Conservation (phyloP, 2,329 filamentous ascomycete genomes). For the Aspergillus calidoustus region DNA sequence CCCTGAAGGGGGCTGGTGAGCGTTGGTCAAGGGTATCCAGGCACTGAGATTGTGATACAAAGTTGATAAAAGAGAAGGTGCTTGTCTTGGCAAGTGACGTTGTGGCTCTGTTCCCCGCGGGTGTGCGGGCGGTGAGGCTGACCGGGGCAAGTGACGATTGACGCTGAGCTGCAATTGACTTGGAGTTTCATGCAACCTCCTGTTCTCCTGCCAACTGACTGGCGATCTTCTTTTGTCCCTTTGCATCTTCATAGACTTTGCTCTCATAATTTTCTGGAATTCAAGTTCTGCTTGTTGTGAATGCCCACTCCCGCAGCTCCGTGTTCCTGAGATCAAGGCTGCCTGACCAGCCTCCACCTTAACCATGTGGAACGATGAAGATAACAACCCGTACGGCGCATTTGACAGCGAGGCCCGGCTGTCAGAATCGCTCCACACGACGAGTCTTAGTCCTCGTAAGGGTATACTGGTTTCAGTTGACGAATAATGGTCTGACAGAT, state of each 20-base stretch:
- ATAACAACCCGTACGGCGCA: constrained; percentile 96
- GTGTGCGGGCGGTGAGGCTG: constrained; percentile 12
- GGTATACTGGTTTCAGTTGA: constrained; percentile 25
- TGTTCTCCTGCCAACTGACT: constrained; percentile 3
- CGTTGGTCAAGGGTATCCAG: background rate
- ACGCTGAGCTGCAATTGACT: background rate
- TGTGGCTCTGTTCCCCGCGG: constrained; percentile 9
- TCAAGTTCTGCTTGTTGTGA: background rate
- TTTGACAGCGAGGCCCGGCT: constrained; percentile 85
- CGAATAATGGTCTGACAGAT: background rate
- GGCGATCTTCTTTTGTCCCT: background rate
- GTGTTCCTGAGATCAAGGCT: constrained; percentile 23
- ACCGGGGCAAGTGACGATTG: constrained; percentile 1
- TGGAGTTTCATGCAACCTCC: constrained; percentile 9
- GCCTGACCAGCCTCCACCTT: constrained; percentile 22
- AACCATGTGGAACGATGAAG: constrained; percentile 98
- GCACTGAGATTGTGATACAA: too few relatives aligned
- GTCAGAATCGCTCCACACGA: constrained; percentile 69
- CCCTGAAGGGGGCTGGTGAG: background rate
- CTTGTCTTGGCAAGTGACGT: constrained; percentile 1
- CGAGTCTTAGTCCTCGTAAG: constrained; percentile 56
- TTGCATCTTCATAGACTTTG: background rate
- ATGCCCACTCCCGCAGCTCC: background rate
- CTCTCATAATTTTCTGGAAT: background rate
- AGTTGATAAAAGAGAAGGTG: background rate